These are phyloP conservation scores for Mycena belliarum DNA, from an alignment of 768 basidiomycete species.

Conservation along the genomic window DNA sequence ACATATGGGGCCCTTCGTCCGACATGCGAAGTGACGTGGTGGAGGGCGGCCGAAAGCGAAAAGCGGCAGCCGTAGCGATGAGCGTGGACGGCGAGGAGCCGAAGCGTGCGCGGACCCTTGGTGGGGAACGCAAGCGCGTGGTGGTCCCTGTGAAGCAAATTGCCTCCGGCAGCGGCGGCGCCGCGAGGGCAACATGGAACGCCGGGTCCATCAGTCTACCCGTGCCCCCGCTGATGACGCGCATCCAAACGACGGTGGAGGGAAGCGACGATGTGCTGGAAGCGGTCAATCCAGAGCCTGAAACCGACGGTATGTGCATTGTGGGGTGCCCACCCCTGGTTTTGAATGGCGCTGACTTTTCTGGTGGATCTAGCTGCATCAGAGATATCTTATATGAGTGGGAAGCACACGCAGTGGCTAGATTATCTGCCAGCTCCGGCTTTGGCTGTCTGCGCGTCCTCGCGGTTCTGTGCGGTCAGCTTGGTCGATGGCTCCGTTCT, in stretches of 20 bases:
- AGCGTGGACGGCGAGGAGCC: conserved; percentile 34
- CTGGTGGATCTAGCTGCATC: conserved; percentile 45
- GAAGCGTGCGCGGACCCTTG: conserved; percentile 52
- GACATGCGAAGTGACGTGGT: conserved; percentile 29
- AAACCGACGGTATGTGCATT: conserved; percentile 41
- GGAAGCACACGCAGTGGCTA: conserved; percentile 81
- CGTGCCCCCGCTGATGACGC: conserved; percentile 61
- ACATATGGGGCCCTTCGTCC: conserved; percentile 40
- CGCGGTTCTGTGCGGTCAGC: conserved; percentile 71
- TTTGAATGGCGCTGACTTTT: no score
- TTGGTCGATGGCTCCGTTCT: conserved; percentile 78
- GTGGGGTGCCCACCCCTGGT: background rate
- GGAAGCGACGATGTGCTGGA: conserved; percentile 73
- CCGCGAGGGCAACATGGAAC: conserved; percentile 22
- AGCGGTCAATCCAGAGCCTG: conserved; percentile 70
- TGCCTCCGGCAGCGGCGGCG: conserved; percentile 19
- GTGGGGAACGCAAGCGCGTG: conserved; percentile 63
- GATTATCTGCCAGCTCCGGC: conserved; percentile 82
- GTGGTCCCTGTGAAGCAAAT: conserved; percentile 59
- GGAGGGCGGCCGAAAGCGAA: conserved; percentile 49
- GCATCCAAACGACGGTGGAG: conserved; percentile 60
- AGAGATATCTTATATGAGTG: conserved; percentile 66
- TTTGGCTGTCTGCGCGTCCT: conserved; percentile 65
- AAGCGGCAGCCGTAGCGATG: conserved; percentile 46
- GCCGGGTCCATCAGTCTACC: conserved; percentile 43